Evolutionary conservation across 768 basidiomycete species (phyloP), one percentile per base, ranked within the genome.

Genomic region (Naganishia kalamii): DNA sequence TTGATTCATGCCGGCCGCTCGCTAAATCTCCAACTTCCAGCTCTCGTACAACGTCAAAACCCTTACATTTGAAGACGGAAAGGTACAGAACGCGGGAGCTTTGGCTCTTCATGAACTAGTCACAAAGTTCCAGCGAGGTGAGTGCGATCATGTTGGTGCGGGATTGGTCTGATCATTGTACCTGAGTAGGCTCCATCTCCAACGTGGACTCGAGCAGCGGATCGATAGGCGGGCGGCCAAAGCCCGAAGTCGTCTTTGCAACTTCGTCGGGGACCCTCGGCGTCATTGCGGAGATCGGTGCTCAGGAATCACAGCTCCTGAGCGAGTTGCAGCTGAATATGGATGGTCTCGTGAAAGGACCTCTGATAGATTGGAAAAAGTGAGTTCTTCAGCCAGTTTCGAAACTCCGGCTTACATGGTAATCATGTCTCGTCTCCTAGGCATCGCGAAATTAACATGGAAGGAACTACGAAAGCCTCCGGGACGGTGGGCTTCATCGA

Each of bases 51-150:
- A 73, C 60, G 67, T 70, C 25, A 77, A 77, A 43, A 67, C 76
- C n/a, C 46, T 73, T 12, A 77, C 76, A 0, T 72, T 76, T 43
- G 69, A 70, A 23, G 73, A 73, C 19, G 46, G 68, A 33, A 72
- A 59, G 29, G 41, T 75, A 7, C 75, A 77, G 46, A 66, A 70
- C 23, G 75, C 76, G 8, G 76, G 75, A 7, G 59, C 57, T 3
- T 71, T 77, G 49, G 76, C 75, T 3, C 60, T 76, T 25, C 76
- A 76, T 50, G 76, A 77, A 54, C 70, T 73, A n/a, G 63, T 75
- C 30, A 67, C 69, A 1, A 65, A 68, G n/a, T 75, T 77, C 63
- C 33, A 64, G 29, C 46, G 57, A 37, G 73, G 74, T 75, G 40
- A 57, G 71, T 46, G 40, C 13, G 19, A 27, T 2, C 3, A 13